These are phyloP conservation scores for Colletotrichum eleusines DNA, from an alignment of 2,329 filamentous ascomycete genomes.

Conservation along the genomic window DNA sequence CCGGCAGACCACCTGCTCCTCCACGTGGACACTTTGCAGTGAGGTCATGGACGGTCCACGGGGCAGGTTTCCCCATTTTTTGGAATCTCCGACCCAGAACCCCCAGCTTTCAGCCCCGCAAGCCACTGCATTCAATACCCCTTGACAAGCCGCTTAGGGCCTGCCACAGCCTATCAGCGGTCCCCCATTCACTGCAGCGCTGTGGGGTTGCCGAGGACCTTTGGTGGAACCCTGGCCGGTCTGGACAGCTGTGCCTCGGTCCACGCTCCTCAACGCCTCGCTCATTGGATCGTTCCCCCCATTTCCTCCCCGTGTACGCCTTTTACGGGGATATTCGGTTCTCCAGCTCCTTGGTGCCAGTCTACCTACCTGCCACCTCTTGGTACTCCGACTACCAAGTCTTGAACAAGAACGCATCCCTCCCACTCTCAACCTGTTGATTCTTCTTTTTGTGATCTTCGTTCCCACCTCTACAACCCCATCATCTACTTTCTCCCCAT, in stretches of 20 bases:
- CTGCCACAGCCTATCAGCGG: conserved; percentile 22
- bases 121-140: conserved; percentile 24
- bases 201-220: conserved; percentile 41
- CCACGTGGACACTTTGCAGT: conserved; percentile 35
- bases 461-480: not conserved
- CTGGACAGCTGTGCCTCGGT: conserved; percentile 38
- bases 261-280: conserved; percentile 34
- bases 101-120: conserved; percentile 38
- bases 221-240: conserved; percentile 27
- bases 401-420: conserved; percentile 27
- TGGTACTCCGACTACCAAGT: not conserved
- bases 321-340: conserved; percentile 4
- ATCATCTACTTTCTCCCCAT: not conserved
- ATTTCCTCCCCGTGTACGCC: conserved; percentile 17
- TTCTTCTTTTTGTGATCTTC: conserved; percentile 14
- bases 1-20: not conserved
- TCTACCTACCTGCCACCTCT: not conserved
- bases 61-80: conserved; percentile 26
- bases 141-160: conserved; percentile 16
- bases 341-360: conserved; percentile 4
- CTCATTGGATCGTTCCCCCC: conserved; percentile 29
- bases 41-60: conserved; percentile 35
- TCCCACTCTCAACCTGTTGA: conserved; percentile 16
- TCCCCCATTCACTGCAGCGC: conserved; percentile 13
- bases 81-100: conserved; percentile 33